Evolutionary conservation across 2,329 filamentous ascomycete species (phyloP), one percentile per base, ranked within the genome.

Genomic region (Colletotrichum gloeosporioides): DNA sequence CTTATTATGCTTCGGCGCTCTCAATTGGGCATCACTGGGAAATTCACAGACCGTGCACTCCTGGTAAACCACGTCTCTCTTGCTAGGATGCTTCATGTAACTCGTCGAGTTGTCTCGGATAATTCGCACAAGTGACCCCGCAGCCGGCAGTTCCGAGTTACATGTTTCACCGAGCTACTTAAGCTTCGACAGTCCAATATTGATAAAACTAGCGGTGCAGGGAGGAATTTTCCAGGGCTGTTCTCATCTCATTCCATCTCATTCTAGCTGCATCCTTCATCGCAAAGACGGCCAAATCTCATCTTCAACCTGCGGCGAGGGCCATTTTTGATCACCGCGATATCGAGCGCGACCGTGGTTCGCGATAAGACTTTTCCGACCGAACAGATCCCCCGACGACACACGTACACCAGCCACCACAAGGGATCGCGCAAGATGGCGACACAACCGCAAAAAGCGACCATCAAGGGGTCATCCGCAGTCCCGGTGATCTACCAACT

Each of bases 401-500:
- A 34, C 13, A 53, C 18, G n/a, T 16, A 44, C 18, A 44, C 16
- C 25, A 18, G 27, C 7, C 9, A 64, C 32, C 18, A 13, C 62
- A 4, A 39, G 31, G 12, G 12, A 25, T n/a, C 27, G 63, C 5
- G 16, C 49, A 61, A 44, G 8, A 69, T 66, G 34, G 61, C 65
- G 49, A n/a, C 57, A n/a, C 31, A 62, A 27, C 34, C 44, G 12
- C 64, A 34, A 25, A 18, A 8, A 8, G 13, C 34, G 15, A 63
- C 22, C 18, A n/a, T 73, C 12, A 34, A 66, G 25, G 80, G 80
- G 12, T 77, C 79, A 4, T 75, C 80, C 61, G 66, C 79, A 63
- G 69, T 86, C 65, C 84, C 85, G 5, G 77, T 78, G 71, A 18
- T 78, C 57, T 85, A 83, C 79, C 83, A 82, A 55, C 53, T 85